A percentile compares a stretch with the other conserved stretches of the same genome.
phyloP scores from a whole-genome alignment of 441 rosid genomes.

The Cnidoscolus chayamansa region DNA sequence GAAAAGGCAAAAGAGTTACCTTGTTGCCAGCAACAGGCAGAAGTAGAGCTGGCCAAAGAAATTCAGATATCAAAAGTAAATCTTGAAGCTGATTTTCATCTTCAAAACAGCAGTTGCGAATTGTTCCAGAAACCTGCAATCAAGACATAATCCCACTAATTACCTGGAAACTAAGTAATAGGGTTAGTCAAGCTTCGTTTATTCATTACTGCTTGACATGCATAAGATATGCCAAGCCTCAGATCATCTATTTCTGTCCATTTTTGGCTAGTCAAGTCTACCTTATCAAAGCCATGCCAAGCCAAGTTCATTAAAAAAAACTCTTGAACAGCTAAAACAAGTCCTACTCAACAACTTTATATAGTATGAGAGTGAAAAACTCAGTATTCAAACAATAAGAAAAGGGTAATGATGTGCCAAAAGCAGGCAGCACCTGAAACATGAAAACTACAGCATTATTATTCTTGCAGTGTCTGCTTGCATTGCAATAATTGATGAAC shows the following conservation, averaged over 20 bases:
- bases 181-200: conserved; percentile 13
- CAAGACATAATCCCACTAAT: conserved; percentile 22
- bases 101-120: conserved; percentile 88
- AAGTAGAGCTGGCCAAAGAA: conserved; percentile 91
- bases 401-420: not conserved
- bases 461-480: not conserved
- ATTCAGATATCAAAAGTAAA: conserved; percentile 79
- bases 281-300: not conserved
- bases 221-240: not conserved
- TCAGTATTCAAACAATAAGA: not conserved
- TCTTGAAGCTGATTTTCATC: conserved; percentile 80
- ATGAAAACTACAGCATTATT: not conserved
- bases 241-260: too few species aligned
- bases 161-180: conserved; percentile 5
- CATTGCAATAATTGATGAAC: not conserved
- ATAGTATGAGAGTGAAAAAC: not conserved
- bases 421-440: not conserved
- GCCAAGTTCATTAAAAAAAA: not conserved
- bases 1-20: conserved; percentile 34
- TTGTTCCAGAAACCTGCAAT: conserved; percentile 79
- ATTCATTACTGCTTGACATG: conserved; percentile 10
- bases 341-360: not conserved
- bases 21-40: conserved; percentile 86
- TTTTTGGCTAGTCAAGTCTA: too few species aligned
- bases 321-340: not conserved